Percentiles rank a stretch among this genome's conserved stretches.
Conservation (phyloP, 192 early-diverging fungal genomes). For the Pilaira anomala region DNA sequence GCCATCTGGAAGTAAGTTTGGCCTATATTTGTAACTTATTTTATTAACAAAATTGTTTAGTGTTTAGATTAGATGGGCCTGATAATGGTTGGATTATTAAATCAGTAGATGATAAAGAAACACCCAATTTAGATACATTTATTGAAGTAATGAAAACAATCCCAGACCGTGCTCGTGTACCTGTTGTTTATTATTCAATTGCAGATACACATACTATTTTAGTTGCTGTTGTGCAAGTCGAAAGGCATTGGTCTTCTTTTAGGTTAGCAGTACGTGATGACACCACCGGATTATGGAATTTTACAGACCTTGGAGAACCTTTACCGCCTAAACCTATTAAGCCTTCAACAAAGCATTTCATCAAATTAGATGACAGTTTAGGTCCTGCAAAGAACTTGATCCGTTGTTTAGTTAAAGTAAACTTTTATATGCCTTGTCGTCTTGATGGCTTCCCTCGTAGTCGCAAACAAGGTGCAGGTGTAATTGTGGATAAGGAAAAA, state of each 20-base stretch:
- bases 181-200: slow-evolving; percentile 75
- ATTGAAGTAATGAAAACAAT: slow-evolving; percentile 67
- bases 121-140: slow-evolving; percentile 75
- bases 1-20: slow-evolving; percentile 44
- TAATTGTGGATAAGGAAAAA: slow-evolving; percentile 72
- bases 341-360: slow-evolving; percentile 63
- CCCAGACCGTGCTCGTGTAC: slow-evolving; percentile 74
- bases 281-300: slow-evolving; percentile 72
- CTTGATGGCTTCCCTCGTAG: slow-evolving; percentile 72
- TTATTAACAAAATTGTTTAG: slow-evolving; percentile 8
- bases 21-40: background rate
- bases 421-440: slow-evolving; percentile 69
- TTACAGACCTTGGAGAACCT: slow-evolving; percentile 59
- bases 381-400: slow-evolving; percentile 65
- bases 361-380: slow-evolving; percentile 60
- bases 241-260: slow-evolving; percentile 75
- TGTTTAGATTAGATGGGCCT: slow-evolving; percentile 71
- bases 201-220: slow-evolving; percentile 72
- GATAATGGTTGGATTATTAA: slow-evolving; percentile 74
- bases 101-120: slow-evolving; percentile 68
- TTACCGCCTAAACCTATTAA: slow-evolving; percentile 55
- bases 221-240: slow-evolving; percentile 62
- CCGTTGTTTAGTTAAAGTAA: slow-evolving; percentile 66
- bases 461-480: slow-evolving; percentile 66
- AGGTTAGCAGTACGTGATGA: slow-evolving; percentile 70